Evolutionary conservation across 768 basidiomycete species (phyloP), one percentile per base, ranked within the genome.

Genomic region (Naematelia aurantialba): DNA sequence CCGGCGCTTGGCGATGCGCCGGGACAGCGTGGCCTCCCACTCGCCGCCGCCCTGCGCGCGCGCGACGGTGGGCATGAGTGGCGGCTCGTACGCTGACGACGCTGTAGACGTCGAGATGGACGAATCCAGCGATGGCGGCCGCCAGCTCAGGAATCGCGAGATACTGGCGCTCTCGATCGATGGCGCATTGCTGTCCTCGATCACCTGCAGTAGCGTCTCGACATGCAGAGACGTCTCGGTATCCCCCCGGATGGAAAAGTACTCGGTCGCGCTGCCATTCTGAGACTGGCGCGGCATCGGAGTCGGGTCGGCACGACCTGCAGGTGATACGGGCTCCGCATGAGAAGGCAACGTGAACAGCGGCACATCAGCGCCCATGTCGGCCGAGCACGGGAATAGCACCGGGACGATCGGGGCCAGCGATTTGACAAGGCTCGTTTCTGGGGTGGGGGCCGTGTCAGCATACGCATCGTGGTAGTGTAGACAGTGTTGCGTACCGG

Each of bases 1-100:
- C 19, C 34, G 27, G 24, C 70, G 59, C 46, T 66, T 62, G 2
- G 72, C 72, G 4, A 73, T 45, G 17, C 72, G 59, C 21, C 72
- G 49, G 11, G 61, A 63, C 3, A 73, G 55, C 5, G 55, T 63
- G 0, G 72, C 72, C 62, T 73, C 72, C 72, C 72, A 73, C 48
- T 73, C 72, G 13, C 69, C 72, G n/a, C 69, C 67, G 2, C 67
- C 71, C 17, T 63, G 54, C 2, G 67, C 66, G 22, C 67, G 22
- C 0, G 67, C 71, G 2, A 73, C 65, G 10, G 71, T 73, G 5
- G 71, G 71, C 64, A 68, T 67, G 1, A 52, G 59, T 22, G 50
- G 14, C 5, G n/a, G 42, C 17, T 57, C 55, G 4, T 26, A 29
- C 2, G 39, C 34, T 13, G 56, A 55, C 4, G 61, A 59, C 5